Evolutionary conservation across 2,329 filamentous ascomycete species (phyloP), one percentile per base, ranked within the genome.

Genomic region (Tolypocladium sp.): DNA sequence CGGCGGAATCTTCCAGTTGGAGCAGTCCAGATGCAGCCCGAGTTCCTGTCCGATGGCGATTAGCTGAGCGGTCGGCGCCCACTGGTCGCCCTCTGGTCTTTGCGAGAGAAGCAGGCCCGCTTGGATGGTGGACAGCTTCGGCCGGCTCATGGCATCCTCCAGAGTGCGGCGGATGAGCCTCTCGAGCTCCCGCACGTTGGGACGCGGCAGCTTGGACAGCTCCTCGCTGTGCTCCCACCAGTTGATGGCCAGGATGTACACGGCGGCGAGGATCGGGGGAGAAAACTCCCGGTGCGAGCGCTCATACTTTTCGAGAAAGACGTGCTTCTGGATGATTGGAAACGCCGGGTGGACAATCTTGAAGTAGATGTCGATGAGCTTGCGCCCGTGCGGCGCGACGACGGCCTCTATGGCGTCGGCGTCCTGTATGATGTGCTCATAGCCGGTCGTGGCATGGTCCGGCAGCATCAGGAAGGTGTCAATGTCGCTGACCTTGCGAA

Each of bases 41-140:
- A 97, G 81, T 71, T 96, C 91, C 71, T 96, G 92, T 1, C 85
- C 88, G 49, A 94, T 86, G 27, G 92, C 92, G 10, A 96, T 91
- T 25, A 96, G 77, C 70, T 96, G 92, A 4, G 90, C 90, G 1
- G 92, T 96, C 60, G 93, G 79, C 1, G 90, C 89, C 85, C 92
- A 93, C 57, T 92, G 88, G 66, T 91, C 88, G 13, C 88, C 86
- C 65, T 90, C 88, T 8, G 88, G 87, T 37, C 88, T 81, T 68
- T 93, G 90, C 15, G 90, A 84, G 17, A 93, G 76, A 17, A 93
- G 74, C 38, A 93, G 76, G 0, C 89, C 89, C 22, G 89, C 90
- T 70, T 93, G 90, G 3, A 93, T 81, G 2, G 89, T 91, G 7
- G 88, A 91, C 37, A 93, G 79, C 69, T 95, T 95, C 0, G 92